Conservation (phyloP, 169 alveolate species). For the Plasmodium inui region DNA sequence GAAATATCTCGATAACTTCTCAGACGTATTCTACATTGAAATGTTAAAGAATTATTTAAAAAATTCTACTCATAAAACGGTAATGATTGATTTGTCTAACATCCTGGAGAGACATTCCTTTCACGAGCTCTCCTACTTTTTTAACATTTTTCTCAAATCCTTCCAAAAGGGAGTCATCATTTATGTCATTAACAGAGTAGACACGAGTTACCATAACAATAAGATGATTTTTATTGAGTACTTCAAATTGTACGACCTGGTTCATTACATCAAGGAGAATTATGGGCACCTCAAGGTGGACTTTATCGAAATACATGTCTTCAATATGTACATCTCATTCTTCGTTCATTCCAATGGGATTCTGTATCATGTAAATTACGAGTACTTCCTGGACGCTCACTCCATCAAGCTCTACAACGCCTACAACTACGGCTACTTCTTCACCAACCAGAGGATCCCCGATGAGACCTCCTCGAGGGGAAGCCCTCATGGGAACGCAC, state of each 20-base stretch:
- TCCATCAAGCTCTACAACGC: constrained; percentile 14
- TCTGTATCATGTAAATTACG: constrained; percentile 43
- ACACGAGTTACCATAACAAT: constrained; percentile 19
- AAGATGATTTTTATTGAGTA: constrained; percentile 48
- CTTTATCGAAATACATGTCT: constrained; percentile 42
- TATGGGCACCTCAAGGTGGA: constrained; percentile 33
- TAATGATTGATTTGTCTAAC: constrained; percentile 45
- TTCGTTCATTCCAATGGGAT: constrained; percentile 41
- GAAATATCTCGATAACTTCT: constrained; percentile 46
- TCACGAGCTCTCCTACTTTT: constrained; percentile 43
- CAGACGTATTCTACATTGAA: constrained; percentile 44
- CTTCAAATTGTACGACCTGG: constrained; percentile 7
- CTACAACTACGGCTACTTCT: constrained; percentile 63
- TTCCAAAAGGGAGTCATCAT: constrained; percentile 34
- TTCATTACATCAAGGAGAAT: constrained; percentile 26
- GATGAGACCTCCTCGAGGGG: background rate
- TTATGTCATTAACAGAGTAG: constrained; percentile 48
- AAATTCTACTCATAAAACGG: constrained; percentile 18
- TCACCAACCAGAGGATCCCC: constrained; percentile 43
- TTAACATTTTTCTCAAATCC: constrained; percentile 34
- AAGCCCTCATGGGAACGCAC: background rate
- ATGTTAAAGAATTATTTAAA: constrained; percentile 40
- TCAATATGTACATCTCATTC: constrained; percentile 49
- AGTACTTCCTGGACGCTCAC: background rate
- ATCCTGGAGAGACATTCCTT: constrained; percentile 23